Conservation (phyloP, 192 early-diverging fungal species). For the Phlyctochytrium planicorne region DNA sequence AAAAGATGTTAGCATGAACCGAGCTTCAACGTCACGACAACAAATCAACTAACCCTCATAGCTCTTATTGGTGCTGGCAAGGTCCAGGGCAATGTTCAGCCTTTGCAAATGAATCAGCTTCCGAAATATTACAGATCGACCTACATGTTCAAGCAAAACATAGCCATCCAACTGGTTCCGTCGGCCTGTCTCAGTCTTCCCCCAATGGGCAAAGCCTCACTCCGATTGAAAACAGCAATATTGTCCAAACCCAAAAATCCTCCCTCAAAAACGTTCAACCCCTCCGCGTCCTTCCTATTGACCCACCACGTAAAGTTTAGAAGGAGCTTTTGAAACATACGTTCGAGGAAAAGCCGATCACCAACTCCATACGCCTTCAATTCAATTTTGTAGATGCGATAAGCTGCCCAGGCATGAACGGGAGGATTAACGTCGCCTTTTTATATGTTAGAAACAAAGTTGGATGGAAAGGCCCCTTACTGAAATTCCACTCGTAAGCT, state of each 20-base stretch:
- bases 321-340: conserved; percentile 38
- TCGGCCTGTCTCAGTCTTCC: conserved; percentile 50
- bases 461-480: no score
- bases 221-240: conserved; percentile 57
- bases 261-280: conserved; percentile 55
- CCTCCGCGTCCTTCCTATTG: conserved; percentile 51
- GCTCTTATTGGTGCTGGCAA: conserved; percentile 25
- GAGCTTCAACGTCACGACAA: background rate
- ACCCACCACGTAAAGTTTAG: conserved; percentile 52
- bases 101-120: background rate
- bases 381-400: conserved; percentile 29
- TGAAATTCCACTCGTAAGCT: conserved; percentile 40
- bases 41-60: no score
- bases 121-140: background rate
- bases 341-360: conserved; percentile 31
- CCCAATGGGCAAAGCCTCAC: conserved; percentile 44
- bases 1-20: background rate
- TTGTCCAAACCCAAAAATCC: conserved; percentile 58
- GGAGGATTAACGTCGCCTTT: conserved; percentile 13
- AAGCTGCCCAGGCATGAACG: conserved; percentile 37
- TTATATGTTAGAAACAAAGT: background rate
- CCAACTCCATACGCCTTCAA: conserved; percentile 8
- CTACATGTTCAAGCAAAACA: conserved; percentile 36
- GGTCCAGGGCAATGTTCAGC: conserved; percentile 34
- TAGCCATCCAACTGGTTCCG: conserved; percentile 56